Conservation (phyloP, 352 stramenopile genomes). For the Globisporangium uncinulatum region DNA sequence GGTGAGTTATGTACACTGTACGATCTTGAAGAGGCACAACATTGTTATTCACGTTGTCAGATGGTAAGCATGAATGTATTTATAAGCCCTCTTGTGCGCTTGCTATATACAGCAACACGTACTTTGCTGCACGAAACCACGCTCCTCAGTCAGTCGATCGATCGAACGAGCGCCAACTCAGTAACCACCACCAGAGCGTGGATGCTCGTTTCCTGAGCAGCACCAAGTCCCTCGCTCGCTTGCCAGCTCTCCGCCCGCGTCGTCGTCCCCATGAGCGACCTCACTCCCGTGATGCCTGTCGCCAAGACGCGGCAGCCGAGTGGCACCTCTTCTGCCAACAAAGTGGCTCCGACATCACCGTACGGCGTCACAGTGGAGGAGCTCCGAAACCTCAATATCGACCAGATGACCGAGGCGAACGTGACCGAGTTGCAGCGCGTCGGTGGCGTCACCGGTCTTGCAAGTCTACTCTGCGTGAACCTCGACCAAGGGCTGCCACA, state of each 20-base stretch:
- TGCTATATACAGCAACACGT: too few species aligned
- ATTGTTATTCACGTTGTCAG: too few species aligned
- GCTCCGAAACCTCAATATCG: conserved; percentile 60
- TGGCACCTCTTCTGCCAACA: conserved; percentile 23
- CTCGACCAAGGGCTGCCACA: conserved; percentile 53
- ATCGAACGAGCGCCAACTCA: too few species aligned
- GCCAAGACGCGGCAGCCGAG: conserved; percentile 23
- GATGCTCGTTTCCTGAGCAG: background rate
- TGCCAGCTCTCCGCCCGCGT: background rate
- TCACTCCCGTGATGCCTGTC: conserved; percentile 44
- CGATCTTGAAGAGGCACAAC: too few species aligned
- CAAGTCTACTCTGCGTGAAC: conserved; percentile 64
- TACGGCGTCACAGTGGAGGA: conserved; percentile 73
- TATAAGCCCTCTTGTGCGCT: too few species aligned
- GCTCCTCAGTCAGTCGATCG: too few species aligned
- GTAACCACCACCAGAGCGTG: too few species aligned
- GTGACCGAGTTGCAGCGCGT: conserved; percentile 51
- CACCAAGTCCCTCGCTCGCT: background rate
- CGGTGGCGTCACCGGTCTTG: conserved; percentile 46
- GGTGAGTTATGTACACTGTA: too few species aligned
- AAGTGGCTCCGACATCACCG: conserved; percentile 61
- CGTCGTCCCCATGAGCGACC: conserved; percentile 20
- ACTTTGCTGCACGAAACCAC: too few species aligned
- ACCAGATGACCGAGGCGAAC: conserved; percentile 81
- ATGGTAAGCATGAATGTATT: too few species aligned